phyloP scores from a whole-genome alignment of 2,329 filamentous ascomycete genomes.

The Thelonectria blattea region DNA sequence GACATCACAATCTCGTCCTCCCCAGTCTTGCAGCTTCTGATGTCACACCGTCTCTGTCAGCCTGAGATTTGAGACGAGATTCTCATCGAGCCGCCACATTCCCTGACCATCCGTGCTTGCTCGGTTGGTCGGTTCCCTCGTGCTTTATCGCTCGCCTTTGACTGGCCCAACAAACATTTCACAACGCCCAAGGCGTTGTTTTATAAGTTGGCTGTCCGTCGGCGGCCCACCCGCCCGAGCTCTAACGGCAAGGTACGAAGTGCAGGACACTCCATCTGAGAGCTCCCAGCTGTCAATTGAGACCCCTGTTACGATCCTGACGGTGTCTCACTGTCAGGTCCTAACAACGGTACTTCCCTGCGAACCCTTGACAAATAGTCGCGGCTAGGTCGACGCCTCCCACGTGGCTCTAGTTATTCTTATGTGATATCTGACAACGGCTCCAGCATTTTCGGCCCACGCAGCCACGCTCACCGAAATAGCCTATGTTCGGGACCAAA shows the following conservation, averaged over 20 bases:
- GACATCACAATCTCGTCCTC: background rate
- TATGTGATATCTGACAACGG: conserved; percentile 24
- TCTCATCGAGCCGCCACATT: conserved; percentile 22
- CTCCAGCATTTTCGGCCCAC: conserved; percentile 28
- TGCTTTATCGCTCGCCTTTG: conserved; percentile 31
- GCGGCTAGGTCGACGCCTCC: conserved; percentile 26
- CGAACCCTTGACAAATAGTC: conserved; percentile 21
- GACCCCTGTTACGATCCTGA: conserved; percentile 25
- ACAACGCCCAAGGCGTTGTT: conserved; percentile 10
- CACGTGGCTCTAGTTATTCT: conserved; percentile 32
- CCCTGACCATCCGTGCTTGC: background rate
- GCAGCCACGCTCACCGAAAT: conserved; percentile 15
- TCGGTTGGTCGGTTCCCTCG: conserved; percentile 19
- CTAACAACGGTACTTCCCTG: conserved; percentile 11
- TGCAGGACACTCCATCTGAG: conserved; percentile 27
- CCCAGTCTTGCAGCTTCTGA: conserved; percentile 1
- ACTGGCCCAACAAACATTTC: conserved; percentile 28
- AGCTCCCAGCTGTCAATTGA: conserved; percentile 11
- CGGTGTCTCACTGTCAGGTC: conserved; percentile 30
- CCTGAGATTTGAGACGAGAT: conserved; percentile 7
- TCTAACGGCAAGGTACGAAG: conserved; percentile 2
- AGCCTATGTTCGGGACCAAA: conserved; percentile 24
- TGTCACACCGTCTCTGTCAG: conserved; percentile 30
- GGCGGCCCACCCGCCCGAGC: conserved; percentile 8
- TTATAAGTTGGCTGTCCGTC: conserved; percentile 6